Percentiles rank a stretch among this genome's conserved stretches.
Conservation (phyloP, 2,329 filamentous ascomycete species). For the Coniella vitis region DNA sequence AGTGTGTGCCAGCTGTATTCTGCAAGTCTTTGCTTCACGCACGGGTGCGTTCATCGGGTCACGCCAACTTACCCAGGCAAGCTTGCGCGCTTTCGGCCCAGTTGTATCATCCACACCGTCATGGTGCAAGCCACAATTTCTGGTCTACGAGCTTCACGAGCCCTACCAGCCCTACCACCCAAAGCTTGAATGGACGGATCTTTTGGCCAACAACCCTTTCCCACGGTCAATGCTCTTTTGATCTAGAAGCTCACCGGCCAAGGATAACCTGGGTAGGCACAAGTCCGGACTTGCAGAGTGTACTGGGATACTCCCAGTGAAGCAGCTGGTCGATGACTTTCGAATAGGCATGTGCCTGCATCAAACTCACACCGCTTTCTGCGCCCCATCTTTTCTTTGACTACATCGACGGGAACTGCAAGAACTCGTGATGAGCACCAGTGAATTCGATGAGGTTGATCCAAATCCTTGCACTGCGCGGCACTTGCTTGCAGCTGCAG, state of each 20-base stretch:
- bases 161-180: no score
- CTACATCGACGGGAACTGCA: neutral
- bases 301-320: conserved; percentile 14
- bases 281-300: neutral
- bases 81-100: no score
- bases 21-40: no score
- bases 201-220: conserved; percentile 10
- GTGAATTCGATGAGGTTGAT: no score
- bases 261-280: neutral
- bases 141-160: no score
- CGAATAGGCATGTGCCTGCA: conserved; percentile 16
- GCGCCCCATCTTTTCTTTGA: neutral
- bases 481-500: no score
- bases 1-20: no score
- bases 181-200: neutral
- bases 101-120: no score
- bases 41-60: no score
- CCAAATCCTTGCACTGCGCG: no score
- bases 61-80: no score
- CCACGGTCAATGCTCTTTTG: conserved; percentile 3
- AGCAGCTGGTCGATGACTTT: conserved; percentile 5
- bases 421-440: neutral
- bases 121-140: no score
- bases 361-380: conserved; percentile 14
- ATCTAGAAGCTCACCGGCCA: neutral